Evolutionary conservation across 2,329 filamentous ascomycete species (phyloP).

Genomic region (Dactylella cylindrospora): DNA sequence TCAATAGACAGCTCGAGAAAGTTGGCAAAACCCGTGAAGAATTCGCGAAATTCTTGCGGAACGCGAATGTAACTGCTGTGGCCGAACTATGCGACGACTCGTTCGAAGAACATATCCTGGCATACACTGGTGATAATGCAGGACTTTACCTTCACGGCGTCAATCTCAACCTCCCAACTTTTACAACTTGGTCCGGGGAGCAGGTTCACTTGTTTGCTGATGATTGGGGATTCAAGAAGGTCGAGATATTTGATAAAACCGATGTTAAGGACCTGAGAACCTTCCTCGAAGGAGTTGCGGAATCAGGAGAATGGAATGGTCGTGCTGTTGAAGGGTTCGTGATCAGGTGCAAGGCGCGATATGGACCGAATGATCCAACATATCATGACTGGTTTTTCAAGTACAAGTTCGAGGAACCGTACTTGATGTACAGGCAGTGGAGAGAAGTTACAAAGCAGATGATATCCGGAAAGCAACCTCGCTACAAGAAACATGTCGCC

Average conservation of each 20-base stretch:
- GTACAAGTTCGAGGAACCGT: constrained; percentile 99
- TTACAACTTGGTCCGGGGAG: constrained; percentile 78
- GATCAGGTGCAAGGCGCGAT: constrained; percentile 75
- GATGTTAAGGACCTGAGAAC: constrained; percentile 71
- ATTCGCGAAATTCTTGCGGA: constrained; percentile 71
- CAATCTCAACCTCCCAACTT: constrained; percentile 91
- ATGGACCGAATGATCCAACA: constrained; percentile 56
- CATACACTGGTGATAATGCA: constrained; percentile 77
- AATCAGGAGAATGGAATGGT: constrained; percentile 85
- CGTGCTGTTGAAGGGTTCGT: constrained; percentile 97
- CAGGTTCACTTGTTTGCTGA: constrained; percentile 89
- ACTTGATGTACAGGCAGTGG: constrained; percentile 98
- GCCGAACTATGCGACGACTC: constrained; percentile 93
- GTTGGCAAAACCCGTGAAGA: constrained; percentile 78
- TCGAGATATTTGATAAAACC: constrained; percentile 74
- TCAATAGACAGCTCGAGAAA: constrained; percentile 74
- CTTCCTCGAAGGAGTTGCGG: constrained; percentile 81
- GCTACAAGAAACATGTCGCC: constrained; percentile 78
- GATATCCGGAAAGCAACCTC: constrained; percentile 72
- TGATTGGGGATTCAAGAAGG: constrained; percentile 90
- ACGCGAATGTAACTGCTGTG: constrained; percentile 87
- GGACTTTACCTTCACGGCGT: constrained; percentile 95
- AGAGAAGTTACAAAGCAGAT: constrained; percentile 91
- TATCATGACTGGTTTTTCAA: constrained; percentile 99
- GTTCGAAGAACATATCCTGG: constrained; percentile 95